A percentile compares a stretch with the other conserved stretches of the same genome.
These are phyloP conservation scores for Bruguiera sexangula DNA, from an alignment of 345 rosid species.

Conservation along the genomic window DNA sequence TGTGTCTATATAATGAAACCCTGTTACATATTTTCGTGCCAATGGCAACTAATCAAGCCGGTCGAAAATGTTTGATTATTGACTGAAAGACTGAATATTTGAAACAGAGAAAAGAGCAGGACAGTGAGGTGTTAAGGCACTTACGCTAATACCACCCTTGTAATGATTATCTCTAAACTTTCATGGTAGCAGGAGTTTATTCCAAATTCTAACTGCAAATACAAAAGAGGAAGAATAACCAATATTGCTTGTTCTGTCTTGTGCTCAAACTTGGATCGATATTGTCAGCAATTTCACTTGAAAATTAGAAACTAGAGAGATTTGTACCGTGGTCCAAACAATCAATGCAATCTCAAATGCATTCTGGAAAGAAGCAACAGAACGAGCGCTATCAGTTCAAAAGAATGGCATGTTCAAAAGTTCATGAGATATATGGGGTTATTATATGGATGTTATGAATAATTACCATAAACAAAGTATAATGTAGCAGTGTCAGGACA, in stretches of 20 bases:
- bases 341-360: constrained; percentile 49
- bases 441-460: background rate
- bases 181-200: constrained; percentile 30
- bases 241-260: background rate
- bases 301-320: background rate
- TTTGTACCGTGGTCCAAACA: constrained; percentile 39
- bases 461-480: constrained; percentile 46
- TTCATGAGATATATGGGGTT: background rate
- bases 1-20: no score
- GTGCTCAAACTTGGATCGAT: background rate
- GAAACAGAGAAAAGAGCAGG: background rate
- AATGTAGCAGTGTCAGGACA: constrained; percentile 45
- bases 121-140: background rate
- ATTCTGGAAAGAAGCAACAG: constrained; percentile 28
- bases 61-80: background rate
- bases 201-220: constrained; percentile 21
- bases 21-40: no score
- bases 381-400: background rate
- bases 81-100: no score
- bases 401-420: background rate
- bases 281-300: background rate
- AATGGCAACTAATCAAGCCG: background rate
- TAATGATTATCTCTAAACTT: background rate
- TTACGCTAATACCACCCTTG: constrained; percentile 24
- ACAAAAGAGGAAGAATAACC: background rate